These are phyloP conservation scores for Drosera capensis DNA, from an alignment of 148 eudicot species.

Conservation along the genomic window DNA sequence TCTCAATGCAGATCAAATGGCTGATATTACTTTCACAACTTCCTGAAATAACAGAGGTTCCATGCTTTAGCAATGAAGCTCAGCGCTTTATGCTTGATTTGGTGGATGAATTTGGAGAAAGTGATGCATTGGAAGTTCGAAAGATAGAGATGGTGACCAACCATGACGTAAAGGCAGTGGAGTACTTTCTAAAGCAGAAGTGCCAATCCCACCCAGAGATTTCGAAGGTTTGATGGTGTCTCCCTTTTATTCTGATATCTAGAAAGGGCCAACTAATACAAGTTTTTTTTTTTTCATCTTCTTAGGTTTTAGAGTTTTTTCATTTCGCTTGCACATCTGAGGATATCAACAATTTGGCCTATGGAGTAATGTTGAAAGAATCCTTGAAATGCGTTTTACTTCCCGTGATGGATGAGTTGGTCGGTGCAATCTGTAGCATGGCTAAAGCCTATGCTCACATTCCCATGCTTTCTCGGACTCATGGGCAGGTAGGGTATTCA, in stretches of 20 bases:
- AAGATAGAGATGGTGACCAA: constrained; percentile 79
- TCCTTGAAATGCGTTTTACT: constrained; percentile 32
- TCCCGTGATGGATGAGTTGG: constrained; percentile 64
- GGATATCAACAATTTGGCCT: constrained; percentile 94
- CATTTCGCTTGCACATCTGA: constrained; percentile 98
- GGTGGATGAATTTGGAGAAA: constrained; percentile 44
- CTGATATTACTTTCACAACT: constrained; percentile 64
- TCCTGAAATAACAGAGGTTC: constrained; percentile 66
- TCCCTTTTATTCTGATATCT: too few species aligned
- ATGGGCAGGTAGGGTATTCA: constrained; percentile 58
- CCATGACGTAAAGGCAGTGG: constrained; percentile 96
- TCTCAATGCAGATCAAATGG: constrained; percentile 60
- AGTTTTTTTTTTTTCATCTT: too few species aligned
- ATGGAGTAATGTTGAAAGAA: constrained; percentile 84
- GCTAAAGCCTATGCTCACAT: constrained; percentile 48
- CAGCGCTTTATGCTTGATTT: constrained; percentile 36
- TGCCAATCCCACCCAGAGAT: constrained; percentile 68
- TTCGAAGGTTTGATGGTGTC: constrained; percentile 65
- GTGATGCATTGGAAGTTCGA: constrained; percentile 77
- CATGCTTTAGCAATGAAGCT: constrained; percentile 53
- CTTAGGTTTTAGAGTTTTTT: constrained; percentile 85
- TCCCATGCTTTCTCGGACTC: constrained; percentile 95
- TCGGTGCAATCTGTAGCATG: constrained; percentile 38
- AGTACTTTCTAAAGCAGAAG: constrained; percentile 76
- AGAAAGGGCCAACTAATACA: too few species aligned